Conservation (phyloP, 768 basidiomycete species). For the Porpolomopsis calyptriformis region DNA sequence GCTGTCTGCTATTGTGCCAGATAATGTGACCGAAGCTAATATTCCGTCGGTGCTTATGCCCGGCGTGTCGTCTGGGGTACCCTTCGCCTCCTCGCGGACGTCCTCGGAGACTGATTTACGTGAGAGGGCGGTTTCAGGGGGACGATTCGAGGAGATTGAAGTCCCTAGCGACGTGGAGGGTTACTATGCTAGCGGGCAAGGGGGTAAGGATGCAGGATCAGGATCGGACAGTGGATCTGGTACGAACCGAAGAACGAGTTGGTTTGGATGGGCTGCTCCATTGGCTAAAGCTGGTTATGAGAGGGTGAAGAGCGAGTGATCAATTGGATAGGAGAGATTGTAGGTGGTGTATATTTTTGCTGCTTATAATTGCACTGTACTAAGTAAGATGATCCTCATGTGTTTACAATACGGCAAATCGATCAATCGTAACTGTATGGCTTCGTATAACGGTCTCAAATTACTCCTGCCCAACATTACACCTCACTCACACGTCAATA, state of each 20-base stretch:
- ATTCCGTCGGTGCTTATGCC: constrained; percentile 24
- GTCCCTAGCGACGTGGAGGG: constrained; percentile 64
- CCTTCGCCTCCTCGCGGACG: constrained; percentile 24
- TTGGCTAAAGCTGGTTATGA: constrained; percentile 34
- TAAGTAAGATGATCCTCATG: not conserved
- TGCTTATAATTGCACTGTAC: not conserved
- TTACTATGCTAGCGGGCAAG: constrained; percentile 36
- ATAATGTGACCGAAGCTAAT: not conserved
- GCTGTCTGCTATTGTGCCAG: constrained; percentile 15
- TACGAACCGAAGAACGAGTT: constrained; percentile 26
- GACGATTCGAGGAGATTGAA: constrained; percentile 58
- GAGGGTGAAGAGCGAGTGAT: constrained; percentile 43
- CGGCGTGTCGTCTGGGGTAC: constrained; percentile 20
- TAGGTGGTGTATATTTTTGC: constrained; percentile 4
- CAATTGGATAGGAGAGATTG: too few relatives aligned
- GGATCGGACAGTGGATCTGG: constrained; percentile 20
- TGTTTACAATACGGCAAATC: too few relatives aligned
- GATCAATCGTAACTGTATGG: too few relatives aligned
- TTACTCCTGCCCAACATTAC: too few relatives aligned
- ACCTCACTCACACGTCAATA: too few relatives aligned
- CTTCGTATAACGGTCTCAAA: too few relatives aligned
- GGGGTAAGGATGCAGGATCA: too few relatives aligned
- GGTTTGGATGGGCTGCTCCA: constrained; percentile 44
- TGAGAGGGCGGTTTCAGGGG: constrained; percentile 32
- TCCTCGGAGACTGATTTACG: constrained; percentile 35